phyloP scores from a whole-genome alignment of 2,329 filamentous ascomycete genomes.

The Akanthomyces lecanii region DNA sequence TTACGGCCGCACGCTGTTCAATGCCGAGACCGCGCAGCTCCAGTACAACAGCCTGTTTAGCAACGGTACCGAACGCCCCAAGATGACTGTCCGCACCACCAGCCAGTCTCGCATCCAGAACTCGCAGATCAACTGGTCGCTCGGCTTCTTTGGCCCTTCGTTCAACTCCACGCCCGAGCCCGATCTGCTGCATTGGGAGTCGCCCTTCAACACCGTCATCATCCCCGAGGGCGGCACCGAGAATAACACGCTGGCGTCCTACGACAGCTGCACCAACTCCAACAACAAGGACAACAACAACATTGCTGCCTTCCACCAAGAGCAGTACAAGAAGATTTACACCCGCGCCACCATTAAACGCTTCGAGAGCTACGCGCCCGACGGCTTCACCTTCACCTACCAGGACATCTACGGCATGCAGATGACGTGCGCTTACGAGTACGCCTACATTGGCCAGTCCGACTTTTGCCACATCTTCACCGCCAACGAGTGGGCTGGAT shows the following conservation, averaged over 20 bases:
- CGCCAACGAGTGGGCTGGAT: constrained; percentile 61
- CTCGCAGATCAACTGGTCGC: constrained; percentile 48
- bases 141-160: constrained; percentile 49
- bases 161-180: constrained; percentile 35
- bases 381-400: constrained; percentile 43
- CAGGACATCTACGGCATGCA: constrained; percentile 49
- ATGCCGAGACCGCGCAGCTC: constrained; percentile 43
- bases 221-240: constrained; percentile 58
- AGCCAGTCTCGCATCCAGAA: constrained; percentile 51
- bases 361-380: constrained; percentile 43
- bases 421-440: constrained; percentile 53
- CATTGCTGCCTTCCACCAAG: constrained; percentile 38
- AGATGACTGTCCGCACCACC: constrained; percentile 50
- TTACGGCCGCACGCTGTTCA: constrained; percentile 51
- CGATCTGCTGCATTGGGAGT: constrained; percentile 34
- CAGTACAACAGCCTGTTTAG: constrained; percentile 42
- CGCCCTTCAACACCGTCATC: constrained; percentile 50
- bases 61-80: constrained; percentile 42
- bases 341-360: constrained; percentile 41
- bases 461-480: constrained; percentile 69
- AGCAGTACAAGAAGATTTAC: constrained; percentile 43
- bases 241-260: constrained; percentile 65
- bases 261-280: constrained; percentile 40
- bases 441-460: constrained; percentile 44
- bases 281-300: constrained; percentile 29